phyloP scores from a whole-genome alignment of 768 basidiomycete genomes.

The Lactarius pseudohatsudake region DNA sequence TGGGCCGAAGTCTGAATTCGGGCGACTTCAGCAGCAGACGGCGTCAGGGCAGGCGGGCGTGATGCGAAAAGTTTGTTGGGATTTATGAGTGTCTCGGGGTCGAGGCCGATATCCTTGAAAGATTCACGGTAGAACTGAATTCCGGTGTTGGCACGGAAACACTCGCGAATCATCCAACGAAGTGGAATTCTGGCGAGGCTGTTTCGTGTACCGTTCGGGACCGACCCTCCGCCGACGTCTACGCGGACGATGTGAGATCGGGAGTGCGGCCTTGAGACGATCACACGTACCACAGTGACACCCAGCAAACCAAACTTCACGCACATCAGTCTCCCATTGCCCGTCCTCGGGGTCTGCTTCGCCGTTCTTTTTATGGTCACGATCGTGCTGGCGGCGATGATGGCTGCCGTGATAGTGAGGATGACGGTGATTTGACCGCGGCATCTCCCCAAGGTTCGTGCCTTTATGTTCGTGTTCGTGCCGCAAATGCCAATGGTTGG shows the following conservation, averaged over 20 bases:
- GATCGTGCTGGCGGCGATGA: constrained; percentile 27
- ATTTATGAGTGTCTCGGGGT: constrained; percentile 31
- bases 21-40: background rate
- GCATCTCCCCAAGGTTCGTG: constrained; percentile 52
- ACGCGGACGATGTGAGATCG: constrained; percentile 3
- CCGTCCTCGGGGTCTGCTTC: constrained; percentile 43
- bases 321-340: constrained; percentile 51
- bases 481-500: constrained; percentile 31
- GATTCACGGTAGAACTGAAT: constrained; percentile 39
- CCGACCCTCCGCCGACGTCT: constrained; percentile 79
- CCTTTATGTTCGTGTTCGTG: constrained; percentile 44
- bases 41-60: constrained; percentile 27
- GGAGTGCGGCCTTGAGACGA: background rate
- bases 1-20: background rate
- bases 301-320: constrained; percentile 82
- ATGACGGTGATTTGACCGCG: constrained; percentile 34
- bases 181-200: constrained; percentile 69
- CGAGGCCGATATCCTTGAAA: constrained; percentile 36
- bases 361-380: constrained; percentile 37
- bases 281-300: constrained; percentile 60
- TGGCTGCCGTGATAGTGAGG: constrained; percentile 21
- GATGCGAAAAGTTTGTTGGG: constrained; percentile 27
- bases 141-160: constrained; percentile 47
- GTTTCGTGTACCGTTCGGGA: constrained; percentile 53
- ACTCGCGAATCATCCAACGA: constrained; percentile 56